phyloP scores from a whole-genome alignment of 2,329 filamentous ascomycete genomes.

The Didymella segeticola region DNA sequence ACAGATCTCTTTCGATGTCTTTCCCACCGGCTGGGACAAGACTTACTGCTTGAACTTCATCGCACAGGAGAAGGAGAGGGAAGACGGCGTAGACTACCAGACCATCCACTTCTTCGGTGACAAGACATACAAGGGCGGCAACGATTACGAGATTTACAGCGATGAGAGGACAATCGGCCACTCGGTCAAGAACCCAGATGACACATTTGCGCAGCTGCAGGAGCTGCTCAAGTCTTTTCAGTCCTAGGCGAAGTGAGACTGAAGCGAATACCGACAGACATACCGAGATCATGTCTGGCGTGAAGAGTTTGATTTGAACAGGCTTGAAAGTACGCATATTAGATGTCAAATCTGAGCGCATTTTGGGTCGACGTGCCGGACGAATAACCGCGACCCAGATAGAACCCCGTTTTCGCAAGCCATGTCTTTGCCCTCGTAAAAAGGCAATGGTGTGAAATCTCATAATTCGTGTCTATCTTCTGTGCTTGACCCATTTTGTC shows the following conservation, averaged over 20 bases:
- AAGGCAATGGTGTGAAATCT: neutral
- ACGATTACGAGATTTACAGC: slow-evolving; percentile 92
- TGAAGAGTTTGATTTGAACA: neutral
- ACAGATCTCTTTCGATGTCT: slow-evolving; percentile 98
- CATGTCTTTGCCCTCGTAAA: too few relatives aligned
- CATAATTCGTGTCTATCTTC: neutral
- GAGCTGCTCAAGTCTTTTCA: slow-evolving; percentile 68
- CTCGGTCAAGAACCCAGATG: slow-evolving; percentile 78
- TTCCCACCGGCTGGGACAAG: slow-evolving; percentile 98
- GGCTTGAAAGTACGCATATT: neutral
- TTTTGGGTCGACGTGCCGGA: neutral
- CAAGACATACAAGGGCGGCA: slow-evolving; percentile 89
- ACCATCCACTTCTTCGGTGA: slow-evolving; percentile 98
- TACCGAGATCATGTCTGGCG: too few relatives aligned
- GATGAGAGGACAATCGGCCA: slow-evolving; percentile 86
- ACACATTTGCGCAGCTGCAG: slow-evolving; percentile 81
- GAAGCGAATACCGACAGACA: neutral
- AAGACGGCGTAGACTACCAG: slow-evolving; percentile 77
- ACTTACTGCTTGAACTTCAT: slow-evolving; percentile 93
- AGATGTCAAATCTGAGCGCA: neutral
- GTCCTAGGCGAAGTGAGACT: slow-evolving; percentile 9
- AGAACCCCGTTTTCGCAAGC: neutral
- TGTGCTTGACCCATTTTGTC: neutral
- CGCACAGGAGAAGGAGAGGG: slow-evolving; percentile 72
- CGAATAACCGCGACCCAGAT: neutral